Evolutionary conservation across 495 filamentous ascomycete species (phyloP).

Genomic region (Mycothermus thermophilus): DNA sequence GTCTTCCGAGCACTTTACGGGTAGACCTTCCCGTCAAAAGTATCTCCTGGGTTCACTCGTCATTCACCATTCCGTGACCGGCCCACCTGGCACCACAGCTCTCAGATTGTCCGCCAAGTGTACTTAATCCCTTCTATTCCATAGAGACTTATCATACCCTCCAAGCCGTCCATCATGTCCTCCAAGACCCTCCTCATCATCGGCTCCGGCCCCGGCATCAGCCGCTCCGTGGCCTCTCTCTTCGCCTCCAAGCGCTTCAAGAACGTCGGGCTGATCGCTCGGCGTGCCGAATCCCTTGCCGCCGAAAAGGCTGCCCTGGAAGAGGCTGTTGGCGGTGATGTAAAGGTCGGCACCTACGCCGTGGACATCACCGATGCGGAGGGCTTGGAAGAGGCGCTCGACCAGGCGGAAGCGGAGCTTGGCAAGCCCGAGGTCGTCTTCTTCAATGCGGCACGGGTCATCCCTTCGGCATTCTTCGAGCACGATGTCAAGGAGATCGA

Average conservation of each 20-base stretch:
- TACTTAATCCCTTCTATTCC: too few species aligned
- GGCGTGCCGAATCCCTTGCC: constrained; percentile 19
- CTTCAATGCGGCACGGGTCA: constrained; percentile 29
- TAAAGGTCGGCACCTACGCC: constrained; percentile 18
- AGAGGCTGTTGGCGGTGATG: constrained; percentile 4
- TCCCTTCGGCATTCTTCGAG: constrained; percentile 14
- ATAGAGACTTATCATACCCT: too few species aligned
- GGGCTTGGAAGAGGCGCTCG: constrained; percentile 14
- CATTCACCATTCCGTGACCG: too few species aligned
- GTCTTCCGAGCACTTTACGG: too few species aligned
- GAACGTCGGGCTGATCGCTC: constrained; percentile 26
- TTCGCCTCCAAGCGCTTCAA: constrained; percentile 26
- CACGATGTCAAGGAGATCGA: constrained; percentile 22
- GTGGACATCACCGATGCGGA: constrained; percentile 21
- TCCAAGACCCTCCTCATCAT: constrained; percentile 19
- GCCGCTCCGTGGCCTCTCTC: constrained; percentile 18
- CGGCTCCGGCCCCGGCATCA: constrained; percentile 32
- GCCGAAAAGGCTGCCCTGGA: constrained; percentile 18
- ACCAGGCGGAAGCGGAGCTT: constrained; percentile 16
- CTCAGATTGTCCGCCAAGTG: too few species aligned
- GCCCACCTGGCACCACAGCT: too few species aligned
- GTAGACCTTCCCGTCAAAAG: too few species aligned
- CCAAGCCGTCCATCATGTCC: neutral
- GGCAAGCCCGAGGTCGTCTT: constrained; percentile 23
- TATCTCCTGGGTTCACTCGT: too few species aligned